Conservation (phyloP, 2,329 filamentous ascomycete genomes). For the Exophiala sp. region DNA sequence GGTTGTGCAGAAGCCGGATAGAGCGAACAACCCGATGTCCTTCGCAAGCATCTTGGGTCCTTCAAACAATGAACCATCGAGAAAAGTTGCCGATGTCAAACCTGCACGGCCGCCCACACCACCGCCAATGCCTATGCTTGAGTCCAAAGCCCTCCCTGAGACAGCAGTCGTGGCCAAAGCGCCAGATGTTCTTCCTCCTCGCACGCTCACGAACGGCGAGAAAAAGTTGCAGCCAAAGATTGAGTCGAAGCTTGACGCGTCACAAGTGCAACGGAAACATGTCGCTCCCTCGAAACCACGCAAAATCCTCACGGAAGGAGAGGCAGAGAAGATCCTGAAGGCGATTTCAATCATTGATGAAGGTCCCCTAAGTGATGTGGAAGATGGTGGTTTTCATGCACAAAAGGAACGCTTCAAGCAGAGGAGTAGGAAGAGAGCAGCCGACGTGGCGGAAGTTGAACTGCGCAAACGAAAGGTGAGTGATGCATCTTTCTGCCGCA, state of each 20-base stretch:
- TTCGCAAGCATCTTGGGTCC: conserved; percentile 77
- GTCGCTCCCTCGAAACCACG: conserved; percentile 54
- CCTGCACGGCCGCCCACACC: conserved; percentile 27
- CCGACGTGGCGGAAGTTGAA: conserved; percentile 61
- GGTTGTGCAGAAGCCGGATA: conserved; percentile 57
- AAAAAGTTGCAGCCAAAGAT: conserved; percentile 31
- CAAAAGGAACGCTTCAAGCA: conserved; percentile 51
- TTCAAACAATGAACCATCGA: conserved; percentile 30
- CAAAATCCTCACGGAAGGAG: conserved; percentile 51
- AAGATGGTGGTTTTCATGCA: conserved; percentile 47
- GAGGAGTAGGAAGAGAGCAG: conserved; percentile 59
- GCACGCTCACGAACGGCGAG: conserved; percentile 19
- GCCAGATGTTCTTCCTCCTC: conserved; percentile 30
- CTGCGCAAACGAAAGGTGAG: conserved; percentile 56
- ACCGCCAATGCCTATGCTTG: conserved; percentile 26
- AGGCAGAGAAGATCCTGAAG: conserved; percentile 64
- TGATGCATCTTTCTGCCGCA: conserved; percentile 9
- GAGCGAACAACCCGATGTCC: conserved; percentile 83
- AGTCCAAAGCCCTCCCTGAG: conserved; percentile 8
- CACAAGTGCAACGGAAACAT: conserved; percentile 44
- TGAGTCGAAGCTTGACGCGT: conserved; percentile 42
- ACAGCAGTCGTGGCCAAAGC: conserved; percentile 8
- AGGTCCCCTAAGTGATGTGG: conserved; percentile 53
- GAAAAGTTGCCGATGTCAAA: conserved; percentile 25
- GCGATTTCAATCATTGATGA: conserved; percentile 56